Evolutionary conservation across 306 rosid species (phyloP).

Genomic region (Malus orientalis): DNA sequence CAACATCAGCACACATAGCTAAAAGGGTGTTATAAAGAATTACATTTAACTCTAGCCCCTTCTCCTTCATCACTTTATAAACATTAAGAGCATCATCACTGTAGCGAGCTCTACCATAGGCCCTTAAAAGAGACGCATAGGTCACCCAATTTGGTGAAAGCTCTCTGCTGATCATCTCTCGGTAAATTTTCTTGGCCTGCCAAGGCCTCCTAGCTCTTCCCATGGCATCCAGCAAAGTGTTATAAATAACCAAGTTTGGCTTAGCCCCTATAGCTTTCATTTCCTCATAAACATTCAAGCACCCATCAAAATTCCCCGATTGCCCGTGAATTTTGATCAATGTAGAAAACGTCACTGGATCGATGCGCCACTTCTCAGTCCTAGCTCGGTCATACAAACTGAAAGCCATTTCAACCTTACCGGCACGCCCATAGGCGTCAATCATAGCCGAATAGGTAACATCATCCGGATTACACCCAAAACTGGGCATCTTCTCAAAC

Average conservation of each 20-base stretch:
- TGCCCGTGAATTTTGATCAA: conserved; percentile 68
- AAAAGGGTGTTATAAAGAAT: conserved; percentile 62
- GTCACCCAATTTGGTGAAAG: conserved; percentile 52
- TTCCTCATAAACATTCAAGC: conserved; percentile 70
- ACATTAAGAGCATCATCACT: conserved; percentile 54
- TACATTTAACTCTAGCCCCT: conserved; percentile 44
- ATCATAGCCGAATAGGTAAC: conserved; percentile 55
- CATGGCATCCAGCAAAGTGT: conserved; percentile 67
- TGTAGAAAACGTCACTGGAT: conserved; percentile 43
- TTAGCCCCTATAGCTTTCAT: conserved; percentile 72
- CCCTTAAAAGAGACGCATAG: conserved; percentile 64
- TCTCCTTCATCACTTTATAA: conserved; percentile 76
- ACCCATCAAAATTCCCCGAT: conserved; percentile 64
- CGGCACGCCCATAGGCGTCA: conserved; percentile 65
- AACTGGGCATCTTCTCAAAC: conserved; percentile 75
- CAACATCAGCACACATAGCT: conserved; percentile 79
- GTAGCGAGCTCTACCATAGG: conserved; percentile 58
- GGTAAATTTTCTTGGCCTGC: conserved; percentile 59
- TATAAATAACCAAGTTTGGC: conserved; percentile 48
- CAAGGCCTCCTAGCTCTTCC: conserved; percentile 64
- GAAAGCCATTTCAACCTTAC: conserved; percentile 66
- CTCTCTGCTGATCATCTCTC: conserved; percentile 61
- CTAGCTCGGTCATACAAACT: conserved; percentile 64
- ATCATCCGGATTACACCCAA: conserved; percentile 52
- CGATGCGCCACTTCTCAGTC: conserved; percentile 66